Evolutionary conservation across 345 rosid genomes (phyloP), one percentile per base, ranked within the genome.

Genomic region (Ailanthus altissimus): DNA sequence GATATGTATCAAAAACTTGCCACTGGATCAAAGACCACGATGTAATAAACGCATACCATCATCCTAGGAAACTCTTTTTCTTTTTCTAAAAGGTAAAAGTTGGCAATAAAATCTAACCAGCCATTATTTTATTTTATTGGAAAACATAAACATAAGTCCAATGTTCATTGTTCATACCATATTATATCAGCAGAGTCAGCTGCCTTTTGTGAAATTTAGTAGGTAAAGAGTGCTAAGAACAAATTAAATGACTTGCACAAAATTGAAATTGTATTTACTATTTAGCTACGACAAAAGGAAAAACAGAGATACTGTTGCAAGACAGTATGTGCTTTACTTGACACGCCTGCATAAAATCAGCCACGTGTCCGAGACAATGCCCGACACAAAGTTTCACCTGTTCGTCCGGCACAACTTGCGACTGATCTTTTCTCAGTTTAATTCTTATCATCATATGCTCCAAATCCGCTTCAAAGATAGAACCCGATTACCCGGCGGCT

Each of bases 391-490:
- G 32, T 14, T 13, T 14, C 42, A 32, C 74, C 0, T 43, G 15
- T 58, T 43, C 23, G 43, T 23, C 53, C 14, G 26, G 49, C 6
- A 6, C 53, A 15, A 8, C 21, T 23, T 18, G 46, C 8, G 64
- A 60, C 14, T 7, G 23, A 38, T 32, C 38, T 10, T 7, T 51
- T 49, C 58, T 49, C 20, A 0, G 43, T 54, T 32, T 32, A 3
- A 32, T 32, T 3, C 3, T 26, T 21, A 3, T 8, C 62, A 6
- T 23, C 77, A 76, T 67, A 76, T 53, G 69, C 79, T 81, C 69
- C 81, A 82, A 32, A 87, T 80, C 60, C 90, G 77, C 77, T 79
- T 83, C 72, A 82, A 78, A 46, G 84, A 63, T 6, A 77, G 47
- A 74, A 75, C 70, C 85, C 75, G 81, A 67, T 70, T 68, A 67